These are phyloP conservation scores for Alternaria longipes DNA, from an alignment of 2,329 filamentous ascomycete species.

Conservation along the genomic window DNA sequence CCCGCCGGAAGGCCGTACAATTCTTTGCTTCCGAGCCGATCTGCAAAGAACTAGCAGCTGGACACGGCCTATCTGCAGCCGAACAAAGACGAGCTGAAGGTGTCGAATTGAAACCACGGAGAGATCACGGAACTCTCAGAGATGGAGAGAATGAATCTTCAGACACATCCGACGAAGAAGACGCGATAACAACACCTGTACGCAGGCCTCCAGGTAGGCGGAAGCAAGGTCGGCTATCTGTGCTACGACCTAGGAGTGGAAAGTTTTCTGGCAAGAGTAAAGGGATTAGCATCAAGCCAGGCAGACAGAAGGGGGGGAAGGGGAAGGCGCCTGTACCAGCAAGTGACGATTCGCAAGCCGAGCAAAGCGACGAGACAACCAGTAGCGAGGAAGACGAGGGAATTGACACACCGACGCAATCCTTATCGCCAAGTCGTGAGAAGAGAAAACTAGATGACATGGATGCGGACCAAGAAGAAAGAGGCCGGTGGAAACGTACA, in stretches of 20 bases:
- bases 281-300: constrained; percentile 15
- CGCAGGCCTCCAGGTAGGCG: constrained; percentile 28
- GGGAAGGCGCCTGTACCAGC: constrained; percentile 35
- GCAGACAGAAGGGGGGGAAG: constrained; percentile 33
- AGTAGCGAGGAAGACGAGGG: constrained; percentile 34
- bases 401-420: constrained; percentile 43
- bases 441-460: constrained; percentile 42
- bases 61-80: constrained; percentile 39
- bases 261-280: constrained; percentile 51
- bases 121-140: constrained; percentile 36
- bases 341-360: constrained; percentile 23
- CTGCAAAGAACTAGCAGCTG: constrained; percentile 41
- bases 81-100: constrained; percentile 44
- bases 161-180: constrained; percentile 34
- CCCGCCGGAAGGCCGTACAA: constrained; percentile 38
- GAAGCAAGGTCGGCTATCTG: constrained; percentile 45
- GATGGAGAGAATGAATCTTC: constrained; percentile 35
- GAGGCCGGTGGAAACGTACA: constrained; percentile 40
- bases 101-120: constrained; percentile 43
- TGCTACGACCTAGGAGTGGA: constrained; percentile 47
- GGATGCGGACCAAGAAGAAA: constrained; percentile 25
- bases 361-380: constrained; percentile 19
- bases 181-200: constrained; percentile 31
- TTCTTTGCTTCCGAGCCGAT: constrained; percentile 46
- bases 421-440: constrained; percentile 31